These are phyloP conservation scores for Asclepias syriaca DNA, from an alignment of 257 asterid genomes.

Conservation along the genomic window DNA sequence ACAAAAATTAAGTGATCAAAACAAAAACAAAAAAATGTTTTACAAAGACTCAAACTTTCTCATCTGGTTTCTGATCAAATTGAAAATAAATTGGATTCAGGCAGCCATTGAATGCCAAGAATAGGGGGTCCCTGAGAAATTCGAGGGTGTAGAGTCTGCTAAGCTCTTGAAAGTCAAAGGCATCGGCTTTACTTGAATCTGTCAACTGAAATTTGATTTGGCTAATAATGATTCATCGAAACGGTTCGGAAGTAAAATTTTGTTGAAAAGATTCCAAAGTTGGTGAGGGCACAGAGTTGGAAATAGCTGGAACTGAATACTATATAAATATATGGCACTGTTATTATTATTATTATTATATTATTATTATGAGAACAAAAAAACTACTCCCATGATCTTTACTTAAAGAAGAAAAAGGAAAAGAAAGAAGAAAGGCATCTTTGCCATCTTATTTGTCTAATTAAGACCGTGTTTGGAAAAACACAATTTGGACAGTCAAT, in stretches of 20 bases:
- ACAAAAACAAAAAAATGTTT: background rate
- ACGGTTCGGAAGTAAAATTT: background rate
- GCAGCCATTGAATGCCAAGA: background rate
- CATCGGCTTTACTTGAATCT: slow-evolving; percentile 3
- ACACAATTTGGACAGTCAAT: too few species aligned
- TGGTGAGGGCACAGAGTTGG: background rate
- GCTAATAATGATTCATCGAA: background rate
- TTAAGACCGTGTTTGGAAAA: too few species aligned
- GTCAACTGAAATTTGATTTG: slow-evolving; percentile 2
- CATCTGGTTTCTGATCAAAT: slow-evolving; percentile 14
- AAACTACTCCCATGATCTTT: too few species aligned
- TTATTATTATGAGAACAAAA: too few species aligned
- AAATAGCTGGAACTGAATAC: background rate
- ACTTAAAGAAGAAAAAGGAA: too few species aligned
- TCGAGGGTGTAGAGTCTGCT: background rate
- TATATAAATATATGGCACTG: too few species aligned
- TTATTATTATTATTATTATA: too few species aligned
- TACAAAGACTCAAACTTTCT: background rate
- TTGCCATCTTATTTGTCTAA: too few species aligned
- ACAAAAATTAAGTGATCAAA: background rate
- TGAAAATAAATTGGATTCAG: background rate
- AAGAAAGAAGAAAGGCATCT: too few species aligned
- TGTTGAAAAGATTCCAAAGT: background rate
- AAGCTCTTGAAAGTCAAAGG: slow-evolving; percentile 10
- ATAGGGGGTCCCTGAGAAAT: background rate